A percentile compares a stretch with the other conserved stretches of the same genome.
Conservation (phyloP, 2,329 filamentous ascomycete genomes). For the Penicillium frequentans region DNA sequence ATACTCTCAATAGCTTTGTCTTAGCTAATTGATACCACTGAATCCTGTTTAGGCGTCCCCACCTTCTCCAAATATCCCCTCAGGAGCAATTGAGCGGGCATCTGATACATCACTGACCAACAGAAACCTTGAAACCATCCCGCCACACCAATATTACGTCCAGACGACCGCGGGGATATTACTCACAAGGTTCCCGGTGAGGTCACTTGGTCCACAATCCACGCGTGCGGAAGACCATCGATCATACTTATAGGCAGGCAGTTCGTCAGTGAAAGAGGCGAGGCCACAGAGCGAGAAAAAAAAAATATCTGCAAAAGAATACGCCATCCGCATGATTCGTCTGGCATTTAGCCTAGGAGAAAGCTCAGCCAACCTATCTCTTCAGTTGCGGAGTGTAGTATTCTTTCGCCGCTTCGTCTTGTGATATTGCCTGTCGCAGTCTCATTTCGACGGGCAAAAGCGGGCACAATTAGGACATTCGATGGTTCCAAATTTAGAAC, state of each 20-base stretch:
- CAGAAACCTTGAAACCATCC: neutral
- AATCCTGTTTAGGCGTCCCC: neutral
- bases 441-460: neutral
- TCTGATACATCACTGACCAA: neutral
- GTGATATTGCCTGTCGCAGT: neutral
- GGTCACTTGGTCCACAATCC: neutral
- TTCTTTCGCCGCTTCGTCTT: too few relatives aligned
- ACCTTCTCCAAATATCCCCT: neutral
- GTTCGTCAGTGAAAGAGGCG: neutral
- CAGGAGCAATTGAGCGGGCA: neutral
- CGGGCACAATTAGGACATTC: neutral
- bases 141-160: neutral
- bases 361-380: neutral
- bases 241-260: neutral
- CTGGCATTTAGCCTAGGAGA: neutral
- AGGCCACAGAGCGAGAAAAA: neutral
- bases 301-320: neutral
- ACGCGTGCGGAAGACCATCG: neutral
- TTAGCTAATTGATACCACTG: neutral
- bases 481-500: neutral
- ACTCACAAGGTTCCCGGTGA: neutral
- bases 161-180: neutral
- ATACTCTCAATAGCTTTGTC: neutral
- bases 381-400: neutral
- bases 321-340: neutral